Base-by-base conservation (phyloP, 179 eudicot species). In the Spergularia azorica region DNA sequence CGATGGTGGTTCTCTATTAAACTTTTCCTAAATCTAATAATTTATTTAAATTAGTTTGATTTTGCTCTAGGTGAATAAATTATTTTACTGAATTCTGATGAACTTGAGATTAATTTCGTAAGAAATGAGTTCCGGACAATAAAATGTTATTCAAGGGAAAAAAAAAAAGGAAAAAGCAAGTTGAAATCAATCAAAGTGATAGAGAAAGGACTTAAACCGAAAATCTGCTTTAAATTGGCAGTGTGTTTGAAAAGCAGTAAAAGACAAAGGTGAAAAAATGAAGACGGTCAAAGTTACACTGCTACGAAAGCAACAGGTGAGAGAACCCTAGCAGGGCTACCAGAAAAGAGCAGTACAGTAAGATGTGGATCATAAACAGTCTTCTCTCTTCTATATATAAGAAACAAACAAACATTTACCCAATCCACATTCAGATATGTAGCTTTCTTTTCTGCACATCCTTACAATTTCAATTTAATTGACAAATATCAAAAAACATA, bases 281-380 rank as follows among this genome's bases (percentile, higher is more conserved):
- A 80, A 79, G 73, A 60, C 80, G 87, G 93, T 91, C 93, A 89
- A 91, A 91, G 76, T 82, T 79, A 77, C 81, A 82, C 83, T 76
- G 78, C 84, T 20, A 41, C 84, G 96, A 89, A 91, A 91, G 93
- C 90, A 88, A 91, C 93, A 84, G 77, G 77, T 84, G 75, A 85
- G 80, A 26, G 82, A 82, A 81, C 67, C 77, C 77, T 79, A 83
- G 84, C 50, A 46, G 50, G 50, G 50, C 50, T 46, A 46, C 50
- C 50, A 46, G 50, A 46, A 85, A 67, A 36, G 32, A 2, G 36
- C 26, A 69, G 72, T 36, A 50, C 57, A 50, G 59, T 48, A 52
- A 74, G 59, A 79, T 81, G 74, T 77, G 79, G 84, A 85, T 79
- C 66, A 72, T 75, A 81, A 77, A 66, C 52, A 71, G 56, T 70